Evolutionary conservation across 176 grass and related monocot species (phyloP).

Genomic region (Puya raimondii): DNA sequence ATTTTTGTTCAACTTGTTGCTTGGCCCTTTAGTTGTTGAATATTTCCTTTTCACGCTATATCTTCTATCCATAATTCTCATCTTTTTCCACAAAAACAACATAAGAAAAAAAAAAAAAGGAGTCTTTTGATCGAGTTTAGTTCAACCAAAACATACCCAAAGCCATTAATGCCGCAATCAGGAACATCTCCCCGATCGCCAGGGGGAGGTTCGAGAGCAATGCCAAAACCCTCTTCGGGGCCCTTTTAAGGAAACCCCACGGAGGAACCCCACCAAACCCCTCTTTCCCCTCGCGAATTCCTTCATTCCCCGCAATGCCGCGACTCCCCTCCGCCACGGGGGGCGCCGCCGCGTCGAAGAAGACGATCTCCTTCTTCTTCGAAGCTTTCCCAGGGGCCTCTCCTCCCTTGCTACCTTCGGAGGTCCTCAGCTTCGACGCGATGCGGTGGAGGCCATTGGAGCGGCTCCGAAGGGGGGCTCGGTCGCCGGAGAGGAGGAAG

Average conservation of each 20-base stretch:
- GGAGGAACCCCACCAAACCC: constrained; percentile 1
- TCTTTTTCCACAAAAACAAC: too few species aligned
- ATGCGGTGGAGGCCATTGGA: not conserved
- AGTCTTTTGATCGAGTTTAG: too few species aligned
- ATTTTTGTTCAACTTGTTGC: too few species aligned
- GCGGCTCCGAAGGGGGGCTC: not conserved
- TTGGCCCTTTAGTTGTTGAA: too few species aligned
- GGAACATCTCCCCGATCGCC: constrained; percentile 76
- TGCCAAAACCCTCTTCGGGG: constrained; percentile 41
- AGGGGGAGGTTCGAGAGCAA: constrained; percentile 74
- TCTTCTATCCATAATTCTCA: too few species aligned
- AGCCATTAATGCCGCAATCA: constrained; percentile 72
- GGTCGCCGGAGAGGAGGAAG: not conserved
- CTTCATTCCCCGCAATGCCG: constrained; percentile 6
- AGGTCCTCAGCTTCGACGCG: constrained; percentile 4
- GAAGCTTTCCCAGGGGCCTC: not conserved
- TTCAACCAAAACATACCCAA: constrained; percentile 31
- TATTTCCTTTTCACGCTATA: too few species aligned
- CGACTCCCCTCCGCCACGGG: constrained; percentile 25
- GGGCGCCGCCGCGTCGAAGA: constrained; percentile 69
- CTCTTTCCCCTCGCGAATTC: not conserved
- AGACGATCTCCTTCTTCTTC: constrained; percentile 63
- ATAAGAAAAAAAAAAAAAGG: not conserved
- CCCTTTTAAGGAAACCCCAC: constrained; percentile 33
- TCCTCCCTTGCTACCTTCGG: constrained; percentile 9